Evolutionary conservation across 2,329 filamentous ascomycete genomes (phyloP).

Genomic region (Cercospora sojina): DNA sequence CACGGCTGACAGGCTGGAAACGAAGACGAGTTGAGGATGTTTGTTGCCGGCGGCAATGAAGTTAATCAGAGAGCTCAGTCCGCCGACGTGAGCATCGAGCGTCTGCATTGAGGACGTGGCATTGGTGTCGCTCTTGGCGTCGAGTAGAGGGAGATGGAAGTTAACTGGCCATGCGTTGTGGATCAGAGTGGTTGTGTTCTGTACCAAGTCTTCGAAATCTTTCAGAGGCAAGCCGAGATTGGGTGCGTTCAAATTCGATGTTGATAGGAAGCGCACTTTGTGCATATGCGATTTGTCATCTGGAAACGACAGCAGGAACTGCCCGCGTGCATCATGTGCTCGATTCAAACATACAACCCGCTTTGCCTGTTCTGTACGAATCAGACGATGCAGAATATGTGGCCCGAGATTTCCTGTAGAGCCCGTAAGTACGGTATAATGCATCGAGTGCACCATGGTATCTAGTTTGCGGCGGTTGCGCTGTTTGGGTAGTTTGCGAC

Average conservation of each 20-base stretch:
- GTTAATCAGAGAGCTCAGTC: constrained; percentile 14
- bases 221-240: constrained; percentile 29
- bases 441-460: neutral
- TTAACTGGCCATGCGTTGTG: constrained; percentile 43
- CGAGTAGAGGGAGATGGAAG: constrained; percentile 38
- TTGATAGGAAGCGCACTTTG: neutral
- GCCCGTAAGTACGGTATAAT: constrained; percentile 38
- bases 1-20: neutral
- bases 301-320: constrained; percentile 23
- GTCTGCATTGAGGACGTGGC: neutral
- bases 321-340: constrained; percentile 17
- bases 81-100: neutral
- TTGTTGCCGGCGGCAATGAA: constrained; percentile 13
- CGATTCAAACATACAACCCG: constrained; percentile 36
- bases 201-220: constrained; percentile 27
- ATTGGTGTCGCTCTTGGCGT: constrained; percentile 31
- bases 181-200: constrained; percentile 33
- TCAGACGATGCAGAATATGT: constrained; percentile 38
- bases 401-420: constrained; percentile 40
- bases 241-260: constrained; percentile 25
- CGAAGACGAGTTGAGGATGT: neutral
- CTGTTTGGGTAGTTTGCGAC: neutral
- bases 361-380: constrained; percentile 28
- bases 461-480: neutral
- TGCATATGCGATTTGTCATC: constrained; percentile 1